These are phyloP conservation scores for Pestalotiopsis sp. DNA, from an alignment of 2,329 filamentous ascomycete genomes.

Conservation along the genomic window DNA sequence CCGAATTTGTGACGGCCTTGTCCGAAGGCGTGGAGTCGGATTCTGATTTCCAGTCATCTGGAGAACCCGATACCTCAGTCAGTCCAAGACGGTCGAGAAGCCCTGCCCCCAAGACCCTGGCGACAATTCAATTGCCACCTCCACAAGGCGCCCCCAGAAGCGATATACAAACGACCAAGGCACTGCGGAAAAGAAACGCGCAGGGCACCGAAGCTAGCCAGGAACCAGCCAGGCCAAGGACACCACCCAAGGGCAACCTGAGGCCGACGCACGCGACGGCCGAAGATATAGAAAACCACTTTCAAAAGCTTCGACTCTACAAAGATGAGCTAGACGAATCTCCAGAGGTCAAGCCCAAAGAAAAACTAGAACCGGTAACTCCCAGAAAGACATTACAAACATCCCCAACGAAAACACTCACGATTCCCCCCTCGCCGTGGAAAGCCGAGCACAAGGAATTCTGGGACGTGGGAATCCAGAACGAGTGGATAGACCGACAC, in stretches of 20 bases:
- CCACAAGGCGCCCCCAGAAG: slow-evolving; percentile 21
- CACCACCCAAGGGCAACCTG: slow-evolving; percentile 2
- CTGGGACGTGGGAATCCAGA: slow-evolving; percentile 35
- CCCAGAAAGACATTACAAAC: slow-evolving; percentile 28
- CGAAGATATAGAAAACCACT: slow-evolving; percentile 29
- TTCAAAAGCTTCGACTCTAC: slow-evolving; percentile 35
- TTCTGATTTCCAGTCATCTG: slow-evolving; percentile 23
- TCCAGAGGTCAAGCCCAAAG: slow-evolving; percentile 13
- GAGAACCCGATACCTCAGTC: slow-evolving; percentile 11
- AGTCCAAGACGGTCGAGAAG: slow-evolving; percentile 22
- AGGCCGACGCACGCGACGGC: slow-evolving; percentile 5
- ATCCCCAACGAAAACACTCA: slow-evolving; percentile 27
- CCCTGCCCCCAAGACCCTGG: slow-evolving; percentile 19
- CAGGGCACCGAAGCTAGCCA: background rate
- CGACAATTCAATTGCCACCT: slow-evolving; percentile 20
- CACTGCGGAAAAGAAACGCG: slow-evolving; percentile 8
- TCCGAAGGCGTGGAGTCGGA: slow-evolving; percentile 21
- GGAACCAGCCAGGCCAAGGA: slow-evolving; percentile 8
- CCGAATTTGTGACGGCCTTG: slow-evolving; percentile 24
- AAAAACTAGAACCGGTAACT: slow-evolving; percentile 24
- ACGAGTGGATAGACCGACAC: slow-evolving; percentile 36
- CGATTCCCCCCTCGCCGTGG: slow-evolving; percentile 32
- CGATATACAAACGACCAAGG: slow-evolving; percentile 10
- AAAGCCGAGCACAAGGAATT: slow-evolving; percentile 34
- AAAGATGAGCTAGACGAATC: slow-evolving; percentile 16